Percentiles rank a stretch among this genome's conserved stretches.
Conservation (phyloP, 306 rosid species). For the Hippophae rhamnoides region DNA sequence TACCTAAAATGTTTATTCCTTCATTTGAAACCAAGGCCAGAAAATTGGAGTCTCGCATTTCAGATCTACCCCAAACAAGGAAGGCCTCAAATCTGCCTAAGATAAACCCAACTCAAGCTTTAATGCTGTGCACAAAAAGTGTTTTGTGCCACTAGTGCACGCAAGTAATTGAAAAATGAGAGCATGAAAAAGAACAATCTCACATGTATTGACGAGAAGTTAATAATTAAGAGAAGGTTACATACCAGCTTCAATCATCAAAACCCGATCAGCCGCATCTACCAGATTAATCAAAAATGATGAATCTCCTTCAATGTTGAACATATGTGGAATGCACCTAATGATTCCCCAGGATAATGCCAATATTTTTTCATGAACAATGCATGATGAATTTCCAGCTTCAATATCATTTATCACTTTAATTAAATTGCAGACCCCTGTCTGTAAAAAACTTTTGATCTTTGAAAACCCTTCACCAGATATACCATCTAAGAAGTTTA, state of each 20-base stretch:
- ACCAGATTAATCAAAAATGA: constrained; percentile 49
- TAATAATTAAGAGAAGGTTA: constrained; percentile 13
- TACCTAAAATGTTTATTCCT: no score
- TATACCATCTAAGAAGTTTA: constrained; percentile 28
- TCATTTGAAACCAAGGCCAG: no score
- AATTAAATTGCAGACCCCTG: constrained; percentile 31
- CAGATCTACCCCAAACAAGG: no score
- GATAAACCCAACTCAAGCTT: no score
- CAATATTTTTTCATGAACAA: constrained; percentile 38
- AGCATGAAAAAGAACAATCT: not conserved
- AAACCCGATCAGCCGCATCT: constrained; percentile 47
- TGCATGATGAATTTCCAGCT: constrained; percentile 20
- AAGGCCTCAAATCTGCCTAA: no score
- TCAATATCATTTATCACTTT: constrained; percentile 27
- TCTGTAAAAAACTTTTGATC: constrained; percentile 43
- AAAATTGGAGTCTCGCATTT: no score
- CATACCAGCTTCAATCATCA: constrained; percentile 42
- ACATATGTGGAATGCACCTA: constrained; percentile 54
- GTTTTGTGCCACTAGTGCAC: not conserved
- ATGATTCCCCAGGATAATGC: constrained; percentile 68
- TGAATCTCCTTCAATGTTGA: constrained; percentile 26
- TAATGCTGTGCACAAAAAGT: not conserved
- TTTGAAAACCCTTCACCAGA: constrained; percentile 31
- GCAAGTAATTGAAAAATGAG: not conserved
- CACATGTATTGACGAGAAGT: constrained; percentile 6